A percentile compares a stretch with the other conserved stretches of the same genome.
These are phyloP conservation scores for Macaranga tanarius DNA, from an alignment of 441 rosid species.

Conservation along the genomic window DNA sequence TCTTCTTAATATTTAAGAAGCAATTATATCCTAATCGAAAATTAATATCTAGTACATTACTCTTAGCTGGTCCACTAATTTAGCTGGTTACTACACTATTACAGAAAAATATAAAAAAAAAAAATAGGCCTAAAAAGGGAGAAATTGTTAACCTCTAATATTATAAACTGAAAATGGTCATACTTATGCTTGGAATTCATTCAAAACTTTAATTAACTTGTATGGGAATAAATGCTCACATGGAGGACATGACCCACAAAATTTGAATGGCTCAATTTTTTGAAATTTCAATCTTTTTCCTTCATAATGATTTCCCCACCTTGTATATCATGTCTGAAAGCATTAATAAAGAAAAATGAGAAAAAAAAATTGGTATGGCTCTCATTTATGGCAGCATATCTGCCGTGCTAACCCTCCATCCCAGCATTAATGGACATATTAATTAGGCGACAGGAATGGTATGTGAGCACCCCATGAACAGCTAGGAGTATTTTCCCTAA, in stretches of 20 bases:
- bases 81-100: conserved; percentile 11
- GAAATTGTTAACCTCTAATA: too few species aligned
- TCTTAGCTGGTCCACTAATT: conserved; percentile 18
- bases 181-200: not conserved
- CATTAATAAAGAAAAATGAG: not conserved
- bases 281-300: not conserved
- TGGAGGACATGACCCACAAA: conserved; percentile 32
- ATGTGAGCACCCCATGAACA: conserved; percentile 17
- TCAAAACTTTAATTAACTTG: not conserved
- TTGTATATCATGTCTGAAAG: conserved; percentile 28
- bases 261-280: conserved; percentile 6
- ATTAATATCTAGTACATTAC: not conserved
- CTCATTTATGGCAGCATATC: conserved; percentile 34
- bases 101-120: too few species aligned
- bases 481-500: not conserved
- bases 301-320: conserved; percentile 1
- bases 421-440: conserved; percentile 31
- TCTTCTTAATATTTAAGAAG: conserved; percentile 13
- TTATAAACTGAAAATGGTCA: too few species aligned
- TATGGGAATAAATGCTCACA: conserved; percentile 26
- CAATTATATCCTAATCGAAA: conserved; percentile 11
- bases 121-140: not conserved
- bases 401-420: conserved; percentile 6
- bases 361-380: not conserved
- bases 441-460: conserved; percentile 19